A percentile compares a stretch with the other conserved stretches of the same genome.
Conservation (phyloP, 768 basidiomycete genomes). For the Lentinula raphanica region DNA sequence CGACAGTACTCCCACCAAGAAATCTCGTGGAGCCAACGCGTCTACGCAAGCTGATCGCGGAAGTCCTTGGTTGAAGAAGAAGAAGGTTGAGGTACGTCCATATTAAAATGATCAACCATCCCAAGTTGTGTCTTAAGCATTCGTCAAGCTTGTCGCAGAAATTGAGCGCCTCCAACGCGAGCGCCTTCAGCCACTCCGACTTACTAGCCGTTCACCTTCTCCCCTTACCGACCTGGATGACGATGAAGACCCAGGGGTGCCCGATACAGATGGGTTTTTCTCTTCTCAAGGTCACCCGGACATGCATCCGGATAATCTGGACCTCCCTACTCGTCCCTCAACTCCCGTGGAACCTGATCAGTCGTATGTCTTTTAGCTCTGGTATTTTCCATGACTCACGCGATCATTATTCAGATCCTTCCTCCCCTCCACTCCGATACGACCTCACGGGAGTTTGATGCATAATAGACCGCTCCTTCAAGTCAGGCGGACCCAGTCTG, state of each 20-base stretch:
- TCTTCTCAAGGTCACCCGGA: neutral
- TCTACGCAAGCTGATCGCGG: neutral
- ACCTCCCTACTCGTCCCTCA: neutral
- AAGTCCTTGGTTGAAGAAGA: neutral
- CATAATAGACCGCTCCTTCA: neutral
- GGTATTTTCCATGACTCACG: neutral
- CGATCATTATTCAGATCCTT: neutral
- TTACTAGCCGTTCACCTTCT: neutral
- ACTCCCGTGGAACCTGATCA: neutral
- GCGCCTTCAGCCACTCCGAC: neutral
- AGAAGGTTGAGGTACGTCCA: neutral
- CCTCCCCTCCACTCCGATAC: neutral
- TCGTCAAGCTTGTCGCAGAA: neutral
- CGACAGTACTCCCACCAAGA: neutral
- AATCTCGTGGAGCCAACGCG: neutral
- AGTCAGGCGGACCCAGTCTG: neutral
- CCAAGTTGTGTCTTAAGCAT: neutral
- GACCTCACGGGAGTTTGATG: neutral
- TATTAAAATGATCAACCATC: too few relatives aligned
- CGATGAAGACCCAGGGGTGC: neutral
- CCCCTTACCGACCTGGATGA: constrained; percentile 1
- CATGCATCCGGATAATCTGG: neutral
- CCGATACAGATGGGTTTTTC: neutral
- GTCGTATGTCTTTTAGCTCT: neutral
- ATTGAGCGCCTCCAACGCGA: neutral